Percentiles rank a stretch among this genome's conserved stretches.
These are phyloP conservation scores for Eragrostis tef DNA, from an alignment of 202 grass and related monocot species.

Conservation along the genomic window DNA sequence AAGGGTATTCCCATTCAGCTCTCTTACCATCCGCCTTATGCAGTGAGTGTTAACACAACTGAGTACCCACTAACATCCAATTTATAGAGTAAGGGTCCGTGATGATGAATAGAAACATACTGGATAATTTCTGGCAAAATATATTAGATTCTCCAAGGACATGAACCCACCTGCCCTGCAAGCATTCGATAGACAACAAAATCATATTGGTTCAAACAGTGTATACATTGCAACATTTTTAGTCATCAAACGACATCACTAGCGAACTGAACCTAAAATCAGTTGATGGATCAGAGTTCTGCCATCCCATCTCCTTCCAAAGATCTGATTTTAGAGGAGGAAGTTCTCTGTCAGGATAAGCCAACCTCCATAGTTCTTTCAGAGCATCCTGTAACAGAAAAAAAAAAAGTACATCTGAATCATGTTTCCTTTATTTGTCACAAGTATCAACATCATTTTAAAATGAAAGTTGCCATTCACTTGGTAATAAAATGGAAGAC, in stretches of 20 bases:
- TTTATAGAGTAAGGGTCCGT: slow-evolving; percentile 29
- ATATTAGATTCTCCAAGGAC: slow-evolving; percentile 81
- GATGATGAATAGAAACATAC: slow-evolving; percentile 48
- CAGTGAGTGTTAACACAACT: slow-evolving; percentile 37
- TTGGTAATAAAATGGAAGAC: slow-evolving; percentile 15
- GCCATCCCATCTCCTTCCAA: slow-evolving; percentile 98
- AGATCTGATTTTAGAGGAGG: slow-evolving; percentile 86
- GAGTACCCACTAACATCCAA: background rate
- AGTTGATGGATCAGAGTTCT: slow-evolving; percentile 77
- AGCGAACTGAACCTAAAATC: slow-evolving; percentile 67
- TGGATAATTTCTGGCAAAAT: slow-evolving; percentile 71
- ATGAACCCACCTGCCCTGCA: slow-evolving; percentile 73
- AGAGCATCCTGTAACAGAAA: slow-evolving; percentile 70
- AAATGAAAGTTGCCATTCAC: slow-evolving; percentile 29
- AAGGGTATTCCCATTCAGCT: slow-evolving; percentile 83
- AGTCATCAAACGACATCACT: slow-evolving; percentile 36
- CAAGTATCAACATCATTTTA: slow-evolving; percentile 15
- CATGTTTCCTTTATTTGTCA: background rate
- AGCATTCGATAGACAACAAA: slow-evolving; percentile 19
- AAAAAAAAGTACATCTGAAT: slow-evolving; percentile 15
- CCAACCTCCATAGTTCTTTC: slow-evolving; percentile 79
- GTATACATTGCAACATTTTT: slow-evolving; percentile 1
- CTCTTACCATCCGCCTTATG: slow-evolving; percentile 67
- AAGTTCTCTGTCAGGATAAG: slow-evolving; percentile 70
- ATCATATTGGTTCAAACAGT: slow-evolving; percentile 12